Percentiles rank a stretch among this genome's conserved stretches.
phyloP scores from a whole-genome alignment of 495 filamentous ascomycete species.

The Aspergillus baeticus region DNA sequence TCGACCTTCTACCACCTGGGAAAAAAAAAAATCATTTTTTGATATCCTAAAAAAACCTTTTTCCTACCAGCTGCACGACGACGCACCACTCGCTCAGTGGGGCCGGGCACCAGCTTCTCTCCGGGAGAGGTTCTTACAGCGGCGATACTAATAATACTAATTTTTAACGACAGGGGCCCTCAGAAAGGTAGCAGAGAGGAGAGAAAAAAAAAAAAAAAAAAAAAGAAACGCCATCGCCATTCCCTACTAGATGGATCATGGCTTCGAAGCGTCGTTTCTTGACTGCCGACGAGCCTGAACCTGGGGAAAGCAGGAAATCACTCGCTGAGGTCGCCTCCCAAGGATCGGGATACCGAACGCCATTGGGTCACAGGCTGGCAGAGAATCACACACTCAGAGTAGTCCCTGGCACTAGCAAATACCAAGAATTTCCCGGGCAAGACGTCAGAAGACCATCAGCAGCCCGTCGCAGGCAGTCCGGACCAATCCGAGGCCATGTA shows the following conservation, averaged over 20 bases:
- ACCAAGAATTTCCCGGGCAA: not conserved
- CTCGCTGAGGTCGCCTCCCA: not conserved
- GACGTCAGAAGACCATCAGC: constrained; percentile 4
- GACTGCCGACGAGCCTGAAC: not conserved
- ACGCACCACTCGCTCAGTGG: not conserved
- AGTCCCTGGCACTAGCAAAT: constrained; percentile 9
- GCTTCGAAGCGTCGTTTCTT: not conserved
- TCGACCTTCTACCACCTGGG: not conserved
- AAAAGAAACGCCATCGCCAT: constrained; percentile 2
- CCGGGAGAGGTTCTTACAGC: too few species aligned
- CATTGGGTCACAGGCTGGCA: not conserved
- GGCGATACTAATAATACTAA: not conserved
- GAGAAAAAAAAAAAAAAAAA: constrained; percentile 2
- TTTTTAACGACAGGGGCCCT: not conserved
- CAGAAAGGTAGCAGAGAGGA: not conserved
- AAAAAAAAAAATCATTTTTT: not conserved
- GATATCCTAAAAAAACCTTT: not conserved
- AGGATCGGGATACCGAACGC: not conserved
- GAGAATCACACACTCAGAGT: not conserved
- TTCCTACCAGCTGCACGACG: not conserved
- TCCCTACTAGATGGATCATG: constrained; percentile 8
- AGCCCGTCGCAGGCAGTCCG: not conserved
- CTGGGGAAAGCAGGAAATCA: constrained; percentile 1
- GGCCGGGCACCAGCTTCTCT: not conserved
- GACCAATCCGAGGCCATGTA: constrained; percentile 2